phyloP scores from a whole-genome alignment of 352 stramenopile genomes.

The Salisapilia sapeloensis region DNA sequence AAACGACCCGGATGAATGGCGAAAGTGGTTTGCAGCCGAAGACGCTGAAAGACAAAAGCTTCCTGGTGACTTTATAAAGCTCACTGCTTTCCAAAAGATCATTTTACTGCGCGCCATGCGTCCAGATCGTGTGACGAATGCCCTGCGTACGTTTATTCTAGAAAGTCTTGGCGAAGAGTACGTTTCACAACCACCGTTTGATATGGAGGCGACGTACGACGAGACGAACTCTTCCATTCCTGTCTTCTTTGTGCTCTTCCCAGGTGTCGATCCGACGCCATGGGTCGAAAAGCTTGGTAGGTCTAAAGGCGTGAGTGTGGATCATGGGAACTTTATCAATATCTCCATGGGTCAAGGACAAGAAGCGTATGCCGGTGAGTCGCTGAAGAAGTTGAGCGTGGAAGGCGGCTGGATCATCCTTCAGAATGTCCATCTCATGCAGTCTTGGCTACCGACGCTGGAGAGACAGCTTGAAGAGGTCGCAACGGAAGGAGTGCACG shows the following conservation, averaged over 20 bases:
- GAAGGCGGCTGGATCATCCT: conserved; percentile 92
- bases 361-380: conserved; percentile 84
- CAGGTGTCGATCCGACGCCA: conserved; percentile 87
- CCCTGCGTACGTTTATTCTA: conserved; percentile 83
- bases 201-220: conserved; percentile 83
- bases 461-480: conserved; percentile 87
- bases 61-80: conserved; percentile 83
- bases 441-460: conserved; percentile 88
- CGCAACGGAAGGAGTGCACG: conserved; percentile 76
- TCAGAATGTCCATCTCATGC: conserved; percentile 93
- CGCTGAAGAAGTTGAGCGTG: conserved; percentile 82
- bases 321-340: conserved; percentile 93
- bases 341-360: conserved; percentile 89
- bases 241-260: conserved; percentile 93
- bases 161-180: conserved; percentile 82
- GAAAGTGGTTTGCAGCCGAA: conserved; percentile 91
- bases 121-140: conserved; percentile 89
- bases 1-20: conserved; percentile 93
- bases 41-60: conserved; percentile 89
- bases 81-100: conserved; percentile 67
- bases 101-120: conserved; percentile 86
- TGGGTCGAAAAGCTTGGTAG: conserved; percentile 88
- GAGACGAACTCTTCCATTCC: conserved; percentile 86
- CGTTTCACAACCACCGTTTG: conserved; percentile 83
- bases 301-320: conserved; percentile 76